Evolutionary conservation across 1,284 basidiomycete species (phyloP), one percentile per base, ranked within the genome.

Genomic region (Sanghuangporus weigelae): DNA sequence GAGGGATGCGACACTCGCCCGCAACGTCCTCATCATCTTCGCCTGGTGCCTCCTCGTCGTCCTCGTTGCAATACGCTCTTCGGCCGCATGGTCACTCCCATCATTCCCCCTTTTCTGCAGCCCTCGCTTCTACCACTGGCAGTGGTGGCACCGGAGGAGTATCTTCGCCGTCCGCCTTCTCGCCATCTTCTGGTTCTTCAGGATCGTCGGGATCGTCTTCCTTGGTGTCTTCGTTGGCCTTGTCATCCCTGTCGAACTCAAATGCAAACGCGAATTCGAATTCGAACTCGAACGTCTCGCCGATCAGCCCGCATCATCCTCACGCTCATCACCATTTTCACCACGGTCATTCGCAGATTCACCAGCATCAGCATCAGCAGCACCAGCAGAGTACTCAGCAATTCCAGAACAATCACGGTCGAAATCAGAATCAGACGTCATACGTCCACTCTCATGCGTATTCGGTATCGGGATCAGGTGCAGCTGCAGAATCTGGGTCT

Each of bases 21-120:
- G 8, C 26, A 6, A 14, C n/a, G 19, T 21, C 48, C 3, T 31
- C 26, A 49, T n/a, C 48, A 23, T n/a, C 48, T 49, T 10, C 46
- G 35, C 14, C 60, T 7, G 11, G n/a, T 11, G 21, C 35, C 19
- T 10, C 59, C 19, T 46, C 44, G 10, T 44, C 51, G 8, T 61
- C 60, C 38, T 61, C 51, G 3, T 35, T 61, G 40, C 60, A 55
- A 42, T 46, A 62, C 31, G 51, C 60, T n/a, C 51, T 55, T 31
- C 46, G 57, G 11, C 57, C 57, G 16, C 23, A 31, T 12, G 56
- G 26, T 49, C 53, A 38, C 31, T 36, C 44, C 14, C 26, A 16
- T 16, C 57, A n/a, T 14, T 49, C 57, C 5, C 35, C 44, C 2
- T 31, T 16, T 48, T 35, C 44, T 12, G 11, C 10, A 14, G 7